Evolutionary conservation across 2,329 filamentous ascomycete genomes (phyloP).

Genomic region (Neofusicoccum parvum): DNA sequence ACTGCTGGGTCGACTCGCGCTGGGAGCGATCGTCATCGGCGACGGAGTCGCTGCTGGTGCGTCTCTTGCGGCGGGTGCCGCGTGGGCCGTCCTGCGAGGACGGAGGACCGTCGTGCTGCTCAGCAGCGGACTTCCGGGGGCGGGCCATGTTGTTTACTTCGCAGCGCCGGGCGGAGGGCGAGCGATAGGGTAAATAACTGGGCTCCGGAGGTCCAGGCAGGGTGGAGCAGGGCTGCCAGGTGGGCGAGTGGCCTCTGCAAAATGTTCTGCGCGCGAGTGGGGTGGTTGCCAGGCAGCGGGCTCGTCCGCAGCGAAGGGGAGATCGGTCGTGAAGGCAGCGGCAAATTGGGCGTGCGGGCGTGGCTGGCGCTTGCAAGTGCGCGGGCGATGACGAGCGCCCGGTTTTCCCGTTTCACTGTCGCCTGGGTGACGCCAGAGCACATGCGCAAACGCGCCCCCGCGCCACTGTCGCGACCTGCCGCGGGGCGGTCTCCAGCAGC

Average conservation of each 20-base stretch:
- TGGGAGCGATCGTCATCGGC: conserved; percentile 25
- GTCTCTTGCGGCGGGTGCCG: conserved; percentile 34
- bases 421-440: conserved; percentile 1
- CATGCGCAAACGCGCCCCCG: not conserved
- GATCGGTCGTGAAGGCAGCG: not conserved
- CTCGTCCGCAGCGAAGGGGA: not conserved
- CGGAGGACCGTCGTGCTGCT: not conserved
- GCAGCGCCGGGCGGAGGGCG: not conserved
- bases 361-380: conserved; percentile 1
- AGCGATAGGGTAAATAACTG: not conserved
- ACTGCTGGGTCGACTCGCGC: conserved; percentile 15
- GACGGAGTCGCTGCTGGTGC: conserved; percentile 26
- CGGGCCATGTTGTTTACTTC: conserved; percentile 18
- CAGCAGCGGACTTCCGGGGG: not conserved
- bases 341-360: conserved; percentile 14
- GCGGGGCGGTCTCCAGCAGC: not conserved
- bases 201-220: not conserved
- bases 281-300: conserved; percentile 15
- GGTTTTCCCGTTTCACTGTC: conserved; percentile 11
- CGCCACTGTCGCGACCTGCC: not conserved
- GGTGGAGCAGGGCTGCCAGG: not conserved
- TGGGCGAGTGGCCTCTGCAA: not conserved
- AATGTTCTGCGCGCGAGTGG: conserved; percentile 5
- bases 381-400: conserved; percentile 1
- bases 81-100: conserved; percentile 26